Evolutionary conservation across 1,284 basidiomycete species (phyloP).

Genomic region (Heterobasidion occidentale): DNA sequence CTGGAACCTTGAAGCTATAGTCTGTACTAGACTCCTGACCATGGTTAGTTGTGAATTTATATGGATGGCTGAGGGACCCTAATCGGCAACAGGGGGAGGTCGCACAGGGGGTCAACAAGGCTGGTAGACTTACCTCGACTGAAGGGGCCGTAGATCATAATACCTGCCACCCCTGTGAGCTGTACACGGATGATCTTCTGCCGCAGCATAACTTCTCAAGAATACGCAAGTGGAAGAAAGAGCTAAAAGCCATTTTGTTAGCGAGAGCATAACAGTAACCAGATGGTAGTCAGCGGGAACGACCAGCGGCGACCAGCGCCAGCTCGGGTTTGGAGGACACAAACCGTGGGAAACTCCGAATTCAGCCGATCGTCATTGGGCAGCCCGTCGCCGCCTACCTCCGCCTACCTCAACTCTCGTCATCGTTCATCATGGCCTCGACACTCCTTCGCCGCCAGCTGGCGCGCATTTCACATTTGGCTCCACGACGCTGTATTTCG

Average conservation of each 20-base stretch:
- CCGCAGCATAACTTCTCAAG: background rate
- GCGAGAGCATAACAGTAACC: too few species aligned
- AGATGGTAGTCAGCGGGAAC: too few species aligned
- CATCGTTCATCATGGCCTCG: conserved; percentile 39
- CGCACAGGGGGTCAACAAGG: too few species aligned
- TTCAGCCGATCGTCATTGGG: conserved; percentile 5
- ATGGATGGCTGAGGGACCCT: background rate
- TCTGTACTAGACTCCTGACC: conserved; percentile 42
- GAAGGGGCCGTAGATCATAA: conserved; percentile 58
- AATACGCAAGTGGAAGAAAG: conserved; percentile 2
- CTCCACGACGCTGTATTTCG: conserved; percentile 13
- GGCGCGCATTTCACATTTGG: conserved; percentile 20
- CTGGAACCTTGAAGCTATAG: conserved; percentile 42
- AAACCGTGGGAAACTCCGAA: conserved; percentile 4
- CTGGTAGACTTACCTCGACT: conserved; percentile 31
- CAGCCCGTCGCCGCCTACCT: conserved; percentile 3
- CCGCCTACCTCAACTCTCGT: conserved; percentile 1
- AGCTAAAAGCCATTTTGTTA: background rate
- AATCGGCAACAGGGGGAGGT: too few species aligned
- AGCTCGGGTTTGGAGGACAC: background rate
- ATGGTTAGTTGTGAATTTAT: conserved; percentile 10
- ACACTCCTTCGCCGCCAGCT: conserved; percentile 41
- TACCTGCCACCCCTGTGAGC: conserved; percentile 34
- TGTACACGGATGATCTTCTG: conserved; percentile 30
- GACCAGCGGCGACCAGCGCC: too few species aligned